Evolutionary conservation across 208 protist species (phyloP), one percentile per base, ranked within the genome.

Genomic region (Endotrypanum monterogeii): DNA sequence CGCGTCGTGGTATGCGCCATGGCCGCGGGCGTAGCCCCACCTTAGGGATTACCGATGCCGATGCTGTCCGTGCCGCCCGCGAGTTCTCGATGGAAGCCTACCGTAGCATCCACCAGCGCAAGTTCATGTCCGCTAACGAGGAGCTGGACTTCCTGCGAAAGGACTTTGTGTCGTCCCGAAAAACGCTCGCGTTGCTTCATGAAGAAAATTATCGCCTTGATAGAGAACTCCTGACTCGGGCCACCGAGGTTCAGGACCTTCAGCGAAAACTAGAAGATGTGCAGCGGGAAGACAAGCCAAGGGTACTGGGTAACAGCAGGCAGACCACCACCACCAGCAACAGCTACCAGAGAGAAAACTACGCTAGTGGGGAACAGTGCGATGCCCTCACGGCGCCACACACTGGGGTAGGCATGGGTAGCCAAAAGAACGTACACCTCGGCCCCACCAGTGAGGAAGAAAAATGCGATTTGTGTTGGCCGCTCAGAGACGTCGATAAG

Each of bases 61-160:
- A 76, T 41, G 73, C 70, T 8, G 76, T 84, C 2, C 75, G 73
- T 23, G 76, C 63, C 25, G 79, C 80, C 20, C 44, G 41, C 7
- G 79, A 83, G 37, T 89, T 83, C 68, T 82, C 85, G 48, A 58
- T 83, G 39, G 87, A 86, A 14, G 67, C 74, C 44, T 93, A 95
- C 78, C 78, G 75, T 25, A 73, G 72, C 23, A 63, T 92, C 55
- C 83, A 94, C 44, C 71, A 85, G 35, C 84, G 83, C 41, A 71
- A 82, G 35, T 96, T 96, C 75, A 72, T 66, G 44, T 84, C 78
- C 11, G n/a, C 73, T 23, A 73, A 86, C 60, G 92, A 96, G 67
- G 92, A 96, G 63, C 80, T 94, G 0, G 74, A 83, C 30, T 89
- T 91, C 68, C 62, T 96, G 30, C 89, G 88, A n/a, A 71, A 74